These are phyloP conservation scores for Coffea humblotiana DNA, from an alignment of 305 asterid genomes.

Conservation along the genomic window DNA sequence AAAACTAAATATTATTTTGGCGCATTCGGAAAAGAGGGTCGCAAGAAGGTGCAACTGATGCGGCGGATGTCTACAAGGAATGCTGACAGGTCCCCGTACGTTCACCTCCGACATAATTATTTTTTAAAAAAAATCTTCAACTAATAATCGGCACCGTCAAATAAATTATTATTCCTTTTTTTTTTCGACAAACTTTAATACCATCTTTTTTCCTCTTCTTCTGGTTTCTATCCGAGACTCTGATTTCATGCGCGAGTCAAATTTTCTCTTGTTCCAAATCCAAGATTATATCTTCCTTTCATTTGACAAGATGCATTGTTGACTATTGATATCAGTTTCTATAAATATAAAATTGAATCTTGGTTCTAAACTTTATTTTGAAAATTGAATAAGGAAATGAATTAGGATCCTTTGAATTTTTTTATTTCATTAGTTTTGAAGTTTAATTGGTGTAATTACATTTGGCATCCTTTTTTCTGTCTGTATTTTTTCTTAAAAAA, in stretches of 20 bases:
- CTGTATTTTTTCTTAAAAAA: too few species aligned
- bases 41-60: conserved; percentile 5
- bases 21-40: background rate
- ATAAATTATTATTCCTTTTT: background rate
- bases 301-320: background rate
- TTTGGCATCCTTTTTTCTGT: too few species aligned
- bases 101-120: background rate
- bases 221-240: background rate
- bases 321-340: background rate
- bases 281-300: background rate
- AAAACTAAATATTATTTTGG: background rate
- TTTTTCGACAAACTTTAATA: background rate
- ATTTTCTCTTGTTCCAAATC: background rate
- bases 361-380: background rate
- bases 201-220: background rate
- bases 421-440: too few species aligned
- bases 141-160: background rate
- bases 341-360: background rate
- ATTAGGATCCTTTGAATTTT: too few species aligned
- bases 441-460: too few species aligned
- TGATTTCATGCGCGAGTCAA: background rate
- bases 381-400: background rate
- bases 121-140: background rate
- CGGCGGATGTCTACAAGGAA: background rate
- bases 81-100: background rate